Evolutionary conservation across 805 yeast species (phyloP).

Genomic region (Kuraishia hungarica): DNA sequence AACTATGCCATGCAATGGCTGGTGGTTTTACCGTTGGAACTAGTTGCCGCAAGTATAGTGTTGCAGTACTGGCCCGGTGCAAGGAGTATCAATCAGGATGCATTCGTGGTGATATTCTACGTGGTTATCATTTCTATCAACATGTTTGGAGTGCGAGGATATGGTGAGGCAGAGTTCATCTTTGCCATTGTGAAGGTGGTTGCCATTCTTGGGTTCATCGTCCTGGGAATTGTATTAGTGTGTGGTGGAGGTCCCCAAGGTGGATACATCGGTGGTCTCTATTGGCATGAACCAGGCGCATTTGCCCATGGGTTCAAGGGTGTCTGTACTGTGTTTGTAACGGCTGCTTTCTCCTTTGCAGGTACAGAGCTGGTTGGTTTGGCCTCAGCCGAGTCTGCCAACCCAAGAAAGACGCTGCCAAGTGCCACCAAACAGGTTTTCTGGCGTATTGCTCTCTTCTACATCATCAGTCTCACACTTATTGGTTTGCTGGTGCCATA

Average conservation of each 20-base stretch:
- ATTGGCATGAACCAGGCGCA: constrained; percentile 56
- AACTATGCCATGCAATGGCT: constrained; percentile 49
- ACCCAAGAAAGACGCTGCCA: constrained; percentile 54
- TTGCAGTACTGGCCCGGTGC: constrained; percentile 37
- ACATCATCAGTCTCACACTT: constrained; percentile 42
- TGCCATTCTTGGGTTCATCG: constrained; percentile 50
- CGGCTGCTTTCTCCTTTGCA: constrained; percentile 56
- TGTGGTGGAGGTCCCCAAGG: constrained; percentile 58
- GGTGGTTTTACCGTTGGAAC: constrained; percentile 43
- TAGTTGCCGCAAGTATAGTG: constrained; percentile 47
- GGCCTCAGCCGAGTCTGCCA: constrained; percentile 58
- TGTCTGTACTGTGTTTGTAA: constrained; percentile 54
- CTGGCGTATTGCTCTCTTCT: constrained; percentile 55
- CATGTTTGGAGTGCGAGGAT: constrained; percentile 55
- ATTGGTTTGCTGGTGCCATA: constrained; percentile 58
- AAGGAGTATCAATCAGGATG: constrained; percentile 35
- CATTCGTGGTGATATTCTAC: constrained; percentile 49
- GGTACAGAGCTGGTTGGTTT: constrained; percentile 62
- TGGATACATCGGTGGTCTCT: constrained; percentile 49
- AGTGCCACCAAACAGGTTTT: constrained; percentile 57
- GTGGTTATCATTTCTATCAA: constrained; percentile 41
- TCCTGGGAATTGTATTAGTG: constrained; percentile 44
- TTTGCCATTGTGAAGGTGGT: constrained; percentile 46
- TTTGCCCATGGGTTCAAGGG: constrained; percentile 50
- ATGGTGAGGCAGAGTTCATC: constrained; percentile 61